A percentile compares a stretch with the other conserved stretches of the same genome.
These are phyloP conservation scores for Cudoniella acicularis DNA, from an alignment of 495 filamentous ascomycete species.

Conservation along the genomic window DNA sequence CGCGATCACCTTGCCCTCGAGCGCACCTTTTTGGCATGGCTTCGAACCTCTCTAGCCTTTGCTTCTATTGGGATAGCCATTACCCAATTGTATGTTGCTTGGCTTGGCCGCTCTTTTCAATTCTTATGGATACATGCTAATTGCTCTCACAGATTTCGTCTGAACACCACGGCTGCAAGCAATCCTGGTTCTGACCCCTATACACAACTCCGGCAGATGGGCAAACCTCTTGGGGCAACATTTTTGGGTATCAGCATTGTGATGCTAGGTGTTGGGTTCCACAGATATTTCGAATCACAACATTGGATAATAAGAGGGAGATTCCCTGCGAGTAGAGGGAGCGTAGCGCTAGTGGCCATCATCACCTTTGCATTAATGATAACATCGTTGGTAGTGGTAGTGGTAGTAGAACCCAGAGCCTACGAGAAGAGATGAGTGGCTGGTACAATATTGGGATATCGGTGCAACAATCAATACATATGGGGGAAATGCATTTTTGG, in stretches of 20 bases:
- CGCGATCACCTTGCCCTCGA: constrained; percentile 93
- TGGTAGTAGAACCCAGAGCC: constrained; percentile 56
- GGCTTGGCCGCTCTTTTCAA: neutral
- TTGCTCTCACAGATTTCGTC: constrained; percentile 54
- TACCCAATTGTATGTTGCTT: constrained; percentile 61
- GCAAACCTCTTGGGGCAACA: constrained; percentile 89
- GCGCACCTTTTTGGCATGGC: constrained; percentile 95
- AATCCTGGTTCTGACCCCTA: constrained; percentile 12
- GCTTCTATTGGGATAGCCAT: constrained; percentile 95
- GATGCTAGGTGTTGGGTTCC: constrained; percentile 76
- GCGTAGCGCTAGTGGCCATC: constrained; percentile 71
- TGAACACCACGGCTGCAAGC: constrained; percentile 63
- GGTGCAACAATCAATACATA: too few species aligned
- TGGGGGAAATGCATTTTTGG: too few species aligned
- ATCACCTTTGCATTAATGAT: constrained; percentile 69
- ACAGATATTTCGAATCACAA: constrained; percentile 58
- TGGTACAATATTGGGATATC: neutral
- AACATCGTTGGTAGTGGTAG: constrained; percentile 64
- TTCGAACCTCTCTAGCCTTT: constrained; percentile 92
- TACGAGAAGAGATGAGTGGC: constrained; percentile 35
- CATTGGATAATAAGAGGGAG: constrained; percentile 92
- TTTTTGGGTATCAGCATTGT: constrained; percentile 87
- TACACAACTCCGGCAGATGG: constrained; percentile 62
- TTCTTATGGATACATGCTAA: neutral
- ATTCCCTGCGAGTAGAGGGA: constrained; percentile 88